Evolutionary conservation across 768 basidiomycete genomes (phyloP).

Genomic region (Dendrothele bispora): DNA sequence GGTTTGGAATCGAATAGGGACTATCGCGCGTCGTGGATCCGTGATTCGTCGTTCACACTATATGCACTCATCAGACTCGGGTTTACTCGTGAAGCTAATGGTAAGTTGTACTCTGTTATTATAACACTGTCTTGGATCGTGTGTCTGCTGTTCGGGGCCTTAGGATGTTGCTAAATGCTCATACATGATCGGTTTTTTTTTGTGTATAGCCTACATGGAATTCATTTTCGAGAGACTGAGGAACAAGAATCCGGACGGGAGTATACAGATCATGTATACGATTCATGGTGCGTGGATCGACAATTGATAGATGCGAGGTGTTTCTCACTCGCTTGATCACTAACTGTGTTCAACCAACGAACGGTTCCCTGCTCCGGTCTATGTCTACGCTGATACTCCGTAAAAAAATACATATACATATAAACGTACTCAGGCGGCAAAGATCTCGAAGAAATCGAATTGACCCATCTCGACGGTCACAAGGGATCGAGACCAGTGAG

Average conservation of each 20-base stretch:
- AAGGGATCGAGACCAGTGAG: slow-evolving; percentile 83
- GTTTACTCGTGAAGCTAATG: slow-evolving; percentile 89
- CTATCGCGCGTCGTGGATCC: slow-evolving; percentile 72
- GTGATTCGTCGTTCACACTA: slow-evolving; percentile 95
- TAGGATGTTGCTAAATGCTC: neutral
- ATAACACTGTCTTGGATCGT: neutral
- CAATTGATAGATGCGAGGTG: neutral
- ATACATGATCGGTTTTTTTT: slow-evolving; percentile 1
- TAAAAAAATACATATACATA: too few relatives aligned
- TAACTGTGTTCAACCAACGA: too few relatives aligned
- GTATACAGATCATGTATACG: slow-evolving; percentile 96
- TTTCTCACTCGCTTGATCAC: neutral
- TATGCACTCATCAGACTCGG: slow-evolving; percentile 94
- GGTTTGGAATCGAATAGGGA: slow-evolving; percentile 2
- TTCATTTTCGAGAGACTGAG: slow-evolving; percentile 85
- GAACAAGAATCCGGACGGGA: slow-evolving; percentile 86
- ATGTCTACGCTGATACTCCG: slow-evolving; percentile 3
- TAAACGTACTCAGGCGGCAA: slow-evolving; percentile 66
- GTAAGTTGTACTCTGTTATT: slow-evolving; percentile 38
- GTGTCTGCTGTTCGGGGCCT: neutral
- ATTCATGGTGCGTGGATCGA: slow-evolving; percentile 65
- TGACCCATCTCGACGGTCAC: slow-evolving; percentile 86
- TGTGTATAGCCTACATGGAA: slow-evolving; percentile 73
- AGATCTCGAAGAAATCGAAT: slow-evolving; percentile 81
- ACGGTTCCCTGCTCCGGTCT: too few relatives aligned